Base-by-base conservation (phyloP, 1,284 basidiomycete genomes). In the Schizophyllum commune region DNA sequence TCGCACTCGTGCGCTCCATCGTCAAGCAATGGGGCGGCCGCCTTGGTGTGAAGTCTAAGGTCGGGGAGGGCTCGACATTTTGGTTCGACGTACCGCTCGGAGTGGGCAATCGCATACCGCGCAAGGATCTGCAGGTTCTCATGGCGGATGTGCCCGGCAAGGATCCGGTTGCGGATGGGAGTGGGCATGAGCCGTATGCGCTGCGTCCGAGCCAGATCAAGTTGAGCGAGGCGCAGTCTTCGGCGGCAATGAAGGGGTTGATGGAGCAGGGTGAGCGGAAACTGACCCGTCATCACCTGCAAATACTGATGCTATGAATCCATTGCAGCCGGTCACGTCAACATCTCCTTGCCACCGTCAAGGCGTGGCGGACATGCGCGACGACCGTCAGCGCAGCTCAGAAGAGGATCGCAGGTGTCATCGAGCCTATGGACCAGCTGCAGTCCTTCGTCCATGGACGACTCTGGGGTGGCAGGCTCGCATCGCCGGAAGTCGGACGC, bases 191-290 rank as follows among this genome's bases (percentile, higher is more conserved):
- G 8, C 13, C 17, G 13, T 47, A 47, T 47, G 39, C 39, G 39
- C 39, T 47, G 39, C 39, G 39, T 47, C 39, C 39, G 39, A 54
- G 32, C 9, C 39, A 47, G 39, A 47, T 47, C 39, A 47, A 47
- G 39, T 17, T 47, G 13, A 47, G 39, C 1, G 54, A 58, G 32
- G 63, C 72, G 15, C 70, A 74, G 39, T 76, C 75, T 8, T 73
- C 72, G 52, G 80, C 83, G 34, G 85, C 81, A 1, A 74, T 88
- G 73, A 83, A 86, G 58, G 79, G 79, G 53, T 77, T 88, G 7
- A 87, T 88, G 86, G 85, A 89, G 60, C 86, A 89, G 75, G 86
- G 85, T 82, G 64, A 56, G 72, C 66, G 2, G 13, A 21, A 55
- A 52, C 34, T 56, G 19, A 6, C 59, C 55, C 63, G 53, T 32